Percentiles rank a stretch among this genome's conserved stretches.
These are phyloP conservation scores for Stenogyne calaminthoides DNA, from an alignment of 305 asterid species.

Conservation along the genomic window DNA sequence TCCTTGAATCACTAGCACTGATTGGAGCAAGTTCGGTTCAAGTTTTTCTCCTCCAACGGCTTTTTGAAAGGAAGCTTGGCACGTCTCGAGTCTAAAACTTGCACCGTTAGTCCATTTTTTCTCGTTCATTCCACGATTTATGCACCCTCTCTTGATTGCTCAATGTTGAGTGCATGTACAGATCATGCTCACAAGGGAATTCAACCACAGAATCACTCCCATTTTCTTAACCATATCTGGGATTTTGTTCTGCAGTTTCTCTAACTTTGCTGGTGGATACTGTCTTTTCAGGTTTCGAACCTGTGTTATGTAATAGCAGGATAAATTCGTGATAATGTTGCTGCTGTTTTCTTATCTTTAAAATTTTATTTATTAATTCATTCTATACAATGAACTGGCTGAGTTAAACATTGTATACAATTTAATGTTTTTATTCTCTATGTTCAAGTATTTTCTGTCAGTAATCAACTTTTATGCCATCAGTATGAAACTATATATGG, in stretches of 20 bases:
- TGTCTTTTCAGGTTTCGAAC: background rate
- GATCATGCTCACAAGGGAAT: background rate
- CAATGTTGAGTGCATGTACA: too few relatives aligned
- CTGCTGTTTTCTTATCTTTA: background rate
- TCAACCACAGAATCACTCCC: background rate
- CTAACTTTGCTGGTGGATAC: background rate
- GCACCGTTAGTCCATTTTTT: background rate
- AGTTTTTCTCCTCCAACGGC: slow-evolving; percentile 56
- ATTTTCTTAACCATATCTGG: background rate
- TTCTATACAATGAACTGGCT: too few relatives aligned
- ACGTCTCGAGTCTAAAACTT: slow-evolving; percentile 50
- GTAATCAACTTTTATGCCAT: background rate
- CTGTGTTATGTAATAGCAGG: background rate
- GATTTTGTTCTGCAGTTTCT: background rate
- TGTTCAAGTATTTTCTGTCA: background rate
- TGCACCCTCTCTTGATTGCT: too few relatives aligned
- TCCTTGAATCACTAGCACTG: slow-evolving; percentile 57
- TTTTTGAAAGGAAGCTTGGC: slow-evolving; percentile 58
- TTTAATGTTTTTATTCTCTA: background rate
- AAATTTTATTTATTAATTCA: background rate
- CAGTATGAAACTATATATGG: background rate
- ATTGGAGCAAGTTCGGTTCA: slow-evolving; percentile 59
- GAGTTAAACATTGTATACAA: background rate
- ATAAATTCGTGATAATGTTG: background rate
- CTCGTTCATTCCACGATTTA: background rate